Conservation (phyloP, 306 rosid species). For the Rosa persica region DNA sequence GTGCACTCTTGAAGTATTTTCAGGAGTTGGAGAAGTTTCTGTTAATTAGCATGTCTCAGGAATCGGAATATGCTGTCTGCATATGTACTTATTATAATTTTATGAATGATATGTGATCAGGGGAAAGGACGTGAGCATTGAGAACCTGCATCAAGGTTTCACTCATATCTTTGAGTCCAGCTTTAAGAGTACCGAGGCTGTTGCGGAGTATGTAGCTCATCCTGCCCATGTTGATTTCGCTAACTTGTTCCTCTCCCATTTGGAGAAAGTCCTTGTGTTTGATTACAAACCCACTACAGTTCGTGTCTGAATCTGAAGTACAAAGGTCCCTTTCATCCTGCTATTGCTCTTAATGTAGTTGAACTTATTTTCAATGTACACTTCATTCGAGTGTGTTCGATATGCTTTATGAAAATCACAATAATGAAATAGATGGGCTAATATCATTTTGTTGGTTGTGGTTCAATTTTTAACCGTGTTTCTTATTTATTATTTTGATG, state of each 20-base stretch:
- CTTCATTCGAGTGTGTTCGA: not conserved
- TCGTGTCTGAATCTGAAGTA: conserved; percentile 23
- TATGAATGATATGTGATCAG: conserved; percentile 32
- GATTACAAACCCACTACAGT: conserved; percentile 68
- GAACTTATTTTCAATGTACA: not conserved
- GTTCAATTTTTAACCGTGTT: not conserved
- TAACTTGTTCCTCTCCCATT: conserved; percentile 38
- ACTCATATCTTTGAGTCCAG: conserved; percentile 87
- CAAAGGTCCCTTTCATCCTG: not conserved
- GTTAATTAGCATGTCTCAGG: not conserved
- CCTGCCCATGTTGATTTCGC: conserved; percentile 75
- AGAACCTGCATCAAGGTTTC: conserved; percentile 80
- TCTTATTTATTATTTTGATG: not conserved
- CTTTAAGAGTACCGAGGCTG: conserved; percentile 69
- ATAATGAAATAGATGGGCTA: conserved; percentile 11
- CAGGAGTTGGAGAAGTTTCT: not conserved
- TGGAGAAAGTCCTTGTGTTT: conserved; percentile 61
- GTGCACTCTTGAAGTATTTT: not conserved
- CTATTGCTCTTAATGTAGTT: conserved; percentile 6
- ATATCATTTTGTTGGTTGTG: not conserved
- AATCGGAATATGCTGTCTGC: not conserved
- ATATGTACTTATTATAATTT: not conserved
- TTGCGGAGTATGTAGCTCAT: conserved; percentile 76
- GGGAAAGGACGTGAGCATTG: conserved; percentile 76
- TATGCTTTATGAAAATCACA: not conserved